phyloP scores from a whole-genome alignment of 2,329 filamentous ascomycete genomes.

The Graphiopsis chlorocephala region DNA sequence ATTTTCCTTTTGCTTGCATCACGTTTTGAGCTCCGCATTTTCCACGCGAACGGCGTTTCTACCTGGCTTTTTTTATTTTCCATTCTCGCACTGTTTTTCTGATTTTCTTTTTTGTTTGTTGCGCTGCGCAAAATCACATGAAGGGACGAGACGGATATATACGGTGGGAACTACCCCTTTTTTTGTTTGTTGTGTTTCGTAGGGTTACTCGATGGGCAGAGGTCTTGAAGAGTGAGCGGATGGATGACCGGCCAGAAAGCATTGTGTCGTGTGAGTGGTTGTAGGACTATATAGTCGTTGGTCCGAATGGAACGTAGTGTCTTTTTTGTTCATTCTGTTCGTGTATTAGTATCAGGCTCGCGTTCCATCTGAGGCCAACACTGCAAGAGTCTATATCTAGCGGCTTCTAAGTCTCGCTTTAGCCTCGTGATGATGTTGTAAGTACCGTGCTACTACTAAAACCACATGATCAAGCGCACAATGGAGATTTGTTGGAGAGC shows the following conservation, averaged over 20 bases:
- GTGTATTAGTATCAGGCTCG: neutral
- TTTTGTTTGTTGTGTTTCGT: neutral
- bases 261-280: neutral
- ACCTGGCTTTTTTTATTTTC: neutral
- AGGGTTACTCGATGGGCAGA: neutral
- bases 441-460: neutral
- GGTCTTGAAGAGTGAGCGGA: neutral
- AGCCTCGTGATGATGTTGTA: neutral
- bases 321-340: neutral
- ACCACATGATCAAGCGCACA: neutral
- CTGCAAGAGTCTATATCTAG: neutral
- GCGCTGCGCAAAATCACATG: neutral
- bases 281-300: neutral
- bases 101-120: neutral
- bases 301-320: neutral
- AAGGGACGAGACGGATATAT: conserved; percentile 5
- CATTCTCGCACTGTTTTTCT: neutral
- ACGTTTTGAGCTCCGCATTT: neutral
- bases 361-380: neutral
- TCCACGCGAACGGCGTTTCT: neutral
- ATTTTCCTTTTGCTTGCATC: neutral
- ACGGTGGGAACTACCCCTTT: neutral
- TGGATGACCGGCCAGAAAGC: neutral
- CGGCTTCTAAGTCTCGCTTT: neutral
- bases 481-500: neutral